Base-by-base conservation (phyloP, 441 rosid genomes). In the Flueggea neowawraea region DNA sequence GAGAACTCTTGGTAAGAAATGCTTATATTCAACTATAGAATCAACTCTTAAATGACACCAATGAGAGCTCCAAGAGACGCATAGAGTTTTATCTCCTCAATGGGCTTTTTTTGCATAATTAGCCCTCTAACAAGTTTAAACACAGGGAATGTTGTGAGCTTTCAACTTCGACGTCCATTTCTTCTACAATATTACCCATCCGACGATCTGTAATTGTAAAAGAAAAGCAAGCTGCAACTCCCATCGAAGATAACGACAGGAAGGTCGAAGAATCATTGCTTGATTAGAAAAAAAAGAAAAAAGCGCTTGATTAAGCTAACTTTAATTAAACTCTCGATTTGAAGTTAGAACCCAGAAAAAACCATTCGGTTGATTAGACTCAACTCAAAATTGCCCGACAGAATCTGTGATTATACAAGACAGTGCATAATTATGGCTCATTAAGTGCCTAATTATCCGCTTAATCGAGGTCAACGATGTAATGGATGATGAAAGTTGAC, bases 401-500 rank as follows among this genome's bases (percentile, higher is more conserved):
- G 52, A 62, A 68, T 63, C 74, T 49, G n/a, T 57, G 52, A 60
- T 22, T 54, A 58, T 22, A 55, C 52, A 22, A 36, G 9, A 33
- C 14, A 63, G 33, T 15, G 48, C 8, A 1, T 57, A 33, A 69
- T 62, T 61, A 62, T 17, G 63, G 57, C 32, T 62, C n/a, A 58
- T 67, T 74, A 74, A 68, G 52, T 57, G 53, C 36, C 61, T 69
- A 65, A 71, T 72, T 62, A 70, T 56, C 64, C 33, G 62, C 65
- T 12, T 17, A 64, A 59, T 49, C 45, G 54, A 66, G 53, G 71
- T 68, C 77, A 67, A 71, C 69, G 83, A 82, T 72, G 82, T 60
- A 57, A 62, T 51, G 50, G 12, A 36, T 58, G 58, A 70, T 70
- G 75, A 60, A 70, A 74, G 77, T 75, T 77, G 80, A 78, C 83